Percentiles rank a stretch among this genome's conserved stretches.
Conservation (phyloP, 2,329 filamentous ascomycete species). For the Cercospora sp. region DNA sequence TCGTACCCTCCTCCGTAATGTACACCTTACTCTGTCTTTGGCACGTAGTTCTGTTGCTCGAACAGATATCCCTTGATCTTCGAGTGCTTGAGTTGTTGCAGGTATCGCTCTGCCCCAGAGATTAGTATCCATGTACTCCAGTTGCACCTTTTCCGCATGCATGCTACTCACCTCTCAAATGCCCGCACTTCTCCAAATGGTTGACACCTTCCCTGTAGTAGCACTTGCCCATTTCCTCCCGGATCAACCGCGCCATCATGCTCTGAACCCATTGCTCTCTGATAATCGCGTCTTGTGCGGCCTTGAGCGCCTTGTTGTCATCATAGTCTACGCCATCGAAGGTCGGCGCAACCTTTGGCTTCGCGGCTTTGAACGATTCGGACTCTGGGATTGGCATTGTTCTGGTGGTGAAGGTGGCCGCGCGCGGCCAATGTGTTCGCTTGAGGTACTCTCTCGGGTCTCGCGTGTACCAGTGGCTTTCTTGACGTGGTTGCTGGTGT, state of each 20-base stretch:
- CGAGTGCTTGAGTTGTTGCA: constrained; percentile 72
- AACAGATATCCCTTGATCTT: constrained; percentile 79
- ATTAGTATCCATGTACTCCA: constrained; percentile 3
- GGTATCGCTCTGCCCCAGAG: constrained; percentile 66
- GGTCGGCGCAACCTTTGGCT: constrained; percentile 76
- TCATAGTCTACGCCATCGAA: constrained; percentile 88
- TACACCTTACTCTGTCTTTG: constrained; percentile 24
- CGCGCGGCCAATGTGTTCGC: constrained; percentile 2
- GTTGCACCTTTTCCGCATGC: background rate
- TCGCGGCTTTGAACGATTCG: constrained; percentile 76
- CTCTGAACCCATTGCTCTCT: constrained; percentile 85
- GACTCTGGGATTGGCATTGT: constrained; percentile 81
- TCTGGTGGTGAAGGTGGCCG: background rate
- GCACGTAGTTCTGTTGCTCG: constrained; percentile 71
- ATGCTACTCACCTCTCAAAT: constrained; percentile 68
- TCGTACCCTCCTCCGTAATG: background rate
- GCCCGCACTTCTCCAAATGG: constrained; percentile 83
- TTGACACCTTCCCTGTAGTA: constrained; percentile 83
- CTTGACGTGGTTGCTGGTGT: background rate
- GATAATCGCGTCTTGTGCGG: constrained; percentile 77
- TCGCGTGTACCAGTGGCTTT: background rate
- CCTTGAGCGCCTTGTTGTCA: constrained; percentile 76
- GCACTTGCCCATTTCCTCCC: constrained; percentile 82
- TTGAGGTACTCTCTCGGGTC: background rate
- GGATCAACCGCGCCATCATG: constrained; percentile 83